Conservation (phyloP, 2,329 filamentous ascomycete species). For the Phoma sp. region DNA sequence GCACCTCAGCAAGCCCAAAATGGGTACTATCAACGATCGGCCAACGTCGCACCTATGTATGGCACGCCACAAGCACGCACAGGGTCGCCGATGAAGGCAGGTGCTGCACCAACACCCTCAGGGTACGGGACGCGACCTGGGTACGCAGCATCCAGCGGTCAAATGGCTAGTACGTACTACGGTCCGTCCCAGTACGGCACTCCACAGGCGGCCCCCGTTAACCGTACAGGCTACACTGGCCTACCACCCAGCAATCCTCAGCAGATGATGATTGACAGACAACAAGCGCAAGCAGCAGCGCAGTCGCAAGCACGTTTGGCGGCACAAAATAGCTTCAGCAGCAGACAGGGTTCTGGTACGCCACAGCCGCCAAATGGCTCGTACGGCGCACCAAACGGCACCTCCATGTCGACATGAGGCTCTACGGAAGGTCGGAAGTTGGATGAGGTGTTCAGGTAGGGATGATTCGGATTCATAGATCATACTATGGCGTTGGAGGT, state of each 20-base stretch:
- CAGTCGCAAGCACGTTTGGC: conserved; percentile 48
- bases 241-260: conserved; percentile 36
- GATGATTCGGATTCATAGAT: conserved; percentile 25
- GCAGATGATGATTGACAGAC: conserved; percentile 46
- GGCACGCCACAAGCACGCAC: conserved; percentile 42
- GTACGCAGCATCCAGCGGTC: conserved; percentile 39
- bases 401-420: conserved; percentile 34
- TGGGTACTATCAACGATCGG: conserved; percentile 45
- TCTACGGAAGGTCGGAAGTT: neutral
- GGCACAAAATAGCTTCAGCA: conserved; percentile 45
- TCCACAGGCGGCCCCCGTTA: conserved; percentile 36
- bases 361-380: conserved; percentile 46
- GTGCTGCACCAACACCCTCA: conserved; percentile 31
- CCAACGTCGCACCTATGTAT: conserved; percentile 45
- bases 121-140: conserved; percentile 37
- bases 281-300: conserved; percentile 39
- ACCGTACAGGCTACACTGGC: conserved; percentile 31
- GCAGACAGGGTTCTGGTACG: conserved; percentile 45
- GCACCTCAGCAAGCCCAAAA: conserved; percentile 37
- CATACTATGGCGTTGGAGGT: conserved; percentile 25
- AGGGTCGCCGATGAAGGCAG: conserved; percentile 47
- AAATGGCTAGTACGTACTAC: conserved; percentile 46
- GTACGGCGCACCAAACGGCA: conserved; percentile 34
- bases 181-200: conserved; percentile 43
- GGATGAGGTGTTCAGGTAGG: neutral